Evolutionary conservation across 2,329 filamentous ascomycete genomes (phyloP).

Genomic region (Sporothrix schenckii): DNA sequence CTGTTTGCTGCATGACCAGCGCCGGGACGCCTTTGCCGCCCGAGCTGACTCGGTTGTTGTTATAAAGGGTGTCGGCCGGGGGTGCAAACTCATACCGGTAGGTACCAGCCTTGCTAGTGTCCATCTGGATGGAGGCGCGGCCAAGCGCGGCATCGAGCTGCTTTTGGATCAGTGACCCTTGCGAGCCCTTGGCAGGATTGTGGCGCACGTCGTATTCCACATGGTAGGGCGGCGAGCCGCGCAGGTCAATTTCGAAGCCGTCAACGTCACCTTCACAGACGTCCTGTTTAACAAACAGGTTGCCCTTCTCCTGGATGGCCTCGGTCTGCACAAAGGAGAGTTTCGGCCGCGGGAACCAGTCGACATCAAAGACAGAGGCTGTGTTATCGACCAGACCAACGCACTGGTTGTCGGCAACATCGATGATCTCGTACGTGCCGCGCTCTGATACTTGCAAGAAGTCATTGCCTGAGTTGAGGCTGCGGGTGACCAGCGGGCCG

Average conservation of each 20-base stretch:
- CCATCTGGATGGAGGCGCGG: conserved; percentile 78
- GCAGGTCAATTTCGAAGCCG: conserved; percentile 70
- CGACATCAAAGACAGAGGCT: conserved; percentile 75
- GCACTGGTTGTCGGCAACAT: conserved; percentile 78
- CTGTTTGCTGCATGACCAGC: conserved; percentile 75
- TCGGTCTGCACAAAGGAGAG: conserved; percentile 68
- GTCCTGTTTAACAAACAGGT: conserved; percentile 70
- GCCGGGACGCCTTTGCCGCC: conserved; percentile 46
- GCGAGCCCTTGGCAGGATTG: conserved; percentile 65
- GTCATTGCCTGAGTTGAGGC: conserved; percentile 65
- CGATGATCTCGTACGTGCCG: conserved; percentile 78
- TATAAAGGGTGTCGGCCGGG: conserved; percentile 84
- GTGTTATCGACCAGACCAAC: conserved; percentile 76
- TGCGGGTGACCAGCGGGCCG: conserved; percentile 50
- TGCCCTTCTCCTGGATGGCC: conserved; percentile 56
- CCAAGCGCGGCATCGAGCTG: conserved; percentile 76
- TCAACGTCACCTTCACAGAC: conserved; percentile 96
- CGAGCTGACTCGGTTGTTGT: conserved; percentile 58
- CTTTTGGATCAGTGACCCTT: conserved; percentile 64
- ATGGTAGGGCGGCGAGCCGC: conserved; percentile 77
- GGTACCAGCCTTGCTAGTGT: conserved; percentile 77
- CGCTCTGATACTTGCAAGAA: conserved; percentile 65
- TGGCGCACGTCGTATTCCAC: conserved; percentile 80
- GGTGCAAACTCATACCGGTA: conserved; percentile 87
- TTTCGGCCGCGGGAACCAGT: conserved; percentile 81